phyloP scores from a whole-genome alignment of 352 stramenopile genomes.

The Discostella stelligera region DNA sequence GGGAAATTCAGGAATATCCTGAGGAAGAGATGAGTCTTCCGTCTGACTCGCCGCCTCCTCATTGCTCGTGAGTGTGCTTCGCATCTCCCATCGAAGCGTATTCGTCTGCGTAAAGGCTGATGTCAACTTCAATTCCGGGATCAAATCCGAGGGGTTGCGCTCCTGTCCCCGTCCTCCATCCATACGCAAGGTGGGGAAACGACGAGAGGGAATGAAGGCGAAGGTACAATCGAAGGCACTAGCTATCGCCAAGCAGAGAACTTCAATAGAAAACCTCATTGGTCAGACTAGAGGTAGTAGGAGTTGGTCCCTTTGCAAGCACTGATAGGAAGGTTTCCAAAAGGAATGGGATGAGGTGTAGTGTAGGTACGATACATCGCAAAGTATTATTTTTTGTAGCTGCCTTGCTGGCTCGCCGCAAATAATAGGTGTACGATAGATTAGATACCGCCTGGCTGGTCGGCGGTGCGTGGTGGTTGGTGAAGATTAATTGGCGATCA shows the following conservation, averaged over 20 bases:
- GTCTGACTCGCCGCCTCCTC: constrained; percentile 15
- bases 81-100: constrained; percentile 24
- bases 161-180: background rate
- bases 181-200: background rate
- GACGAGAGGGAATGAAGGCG: constrained; percentile 17
- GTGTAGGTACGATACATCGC: too few relatives aligned
- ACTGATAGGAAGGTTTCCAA: too few relatives aligned
- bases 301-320: background rate
- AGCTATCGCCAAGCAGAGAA: constrained; percentile 30
- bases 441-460: too few relatives aligned
- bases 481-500: too few relatives aligned
- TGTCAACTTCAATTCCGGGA: constrained; percentile 8
- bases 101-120: constrained; percentile 5
- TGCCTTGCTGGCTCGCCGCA: too few relatives aligned
- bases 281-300: background rate
- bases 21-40: background rate
- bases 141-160: constrained; percentile 8
- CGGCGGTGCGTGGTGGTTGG: too few relatives aligned
- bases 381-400: too few relatives aligned
- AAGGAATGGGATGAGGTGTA: too few relatives aligned
- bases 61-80: constrained; percentile 32
- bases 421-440: too few relatives aligned
- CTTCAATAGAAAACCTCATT: constrained; percentile 34
- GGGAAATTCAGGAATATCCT: constrained; percentile 42
- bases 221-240: background rate